Evolutionary conservation across 176 grass and related monocot species (phyloP), one percentile per base, ranked within the genome.

Genomic region (Triticum aestivum): DNA sequence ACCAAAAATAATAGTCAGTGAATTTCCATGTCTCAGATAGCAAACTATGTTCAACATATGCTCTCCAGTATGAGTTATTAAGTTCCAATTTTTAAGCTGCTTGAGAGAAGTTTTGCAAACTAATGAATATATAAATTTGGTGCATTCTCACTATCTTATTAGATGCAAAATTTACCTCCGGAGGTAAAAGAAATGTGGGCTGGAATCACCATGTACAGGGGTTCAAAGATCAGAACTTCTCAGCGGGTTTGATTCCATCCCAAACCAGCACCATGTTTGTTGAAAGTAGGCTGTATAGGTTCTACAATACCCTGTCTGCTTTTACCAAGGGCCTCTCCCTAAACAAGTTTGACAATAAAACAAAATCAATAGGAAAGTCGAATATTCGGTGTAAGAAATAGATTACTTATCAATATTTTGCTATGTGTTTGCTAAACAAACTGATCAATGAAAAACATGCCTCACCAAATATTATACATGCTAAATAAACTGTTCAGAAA

Each of bases 261-360:
- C 75, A 98, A 92, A 83, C 96, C 96, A 75, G 91, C 84, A 49
- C 88, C 78, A 63, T 94, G 91, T 79, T 91, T 95, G 86, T 94
- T 95, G 63, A 87, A 54, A 38, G 44, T 83, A 30, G 88, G 83
- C 59, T 91, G 86, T 83, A 98, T 82, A 33, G 93, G 96, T 87
- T 98, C 90, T 80, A 94, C 49, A 20, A 98, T 94, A 58, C 93
- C 96, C 82, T 98, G 92, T 85, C 75, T 65, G 79, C 86, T 95
- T 74, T 86, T 92, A 23, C 93, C 96, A 52, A 98, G 79, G 49
- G 79, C 89, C 41, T 98, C 90, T 24, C 96, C 96, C 93, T 92
- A 84, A 37, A 79, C 4, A 65, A 33, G 78, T 79, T 75, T 78
- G 34, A 65, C 20, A 37, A 84, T 12, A 15, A 84, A 87, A 79